Percentiles rank a stretch among this genome's conserved stretches.
Evolutionary conservation across 2,329 filamentous ascomycete species (phyloP).

Genomic region (Claviceps lovelessii): DNA sequence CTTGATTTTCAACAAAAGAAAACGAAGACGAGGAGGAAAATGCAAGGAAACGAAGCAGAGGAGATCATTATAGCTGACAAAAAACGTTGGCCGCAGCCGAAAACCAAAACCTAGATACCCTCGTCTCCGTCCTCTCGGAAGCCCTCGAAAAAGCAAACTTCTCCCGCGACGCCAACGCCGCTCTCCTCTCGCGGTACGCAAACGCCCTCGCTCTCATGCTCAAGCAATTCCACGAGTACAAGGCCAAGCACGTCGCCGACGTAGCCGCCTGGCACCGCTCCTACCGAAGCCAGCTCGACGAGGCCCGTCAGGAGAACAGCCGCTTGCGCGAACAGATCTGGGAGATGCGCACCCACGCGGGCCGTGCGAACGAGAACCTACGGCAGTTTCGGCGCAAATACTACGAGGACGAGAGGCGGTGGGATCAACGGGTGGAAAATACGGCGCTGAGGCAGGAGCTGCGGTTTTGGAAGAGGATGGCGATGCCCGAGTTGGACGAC

Average conservation of each 20-base stretch:
- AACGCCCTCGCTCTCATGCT: constrained; percentile 42
- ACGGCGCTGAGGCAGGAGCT: constrained; percentile 42
- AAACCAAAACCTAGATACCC: constrained; percentile 44
- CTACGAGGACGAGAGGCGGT: constrained; percentile 40
- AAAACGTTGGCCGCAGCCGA: constrained; percentile 28
- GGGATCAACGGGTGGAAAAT: constrained; percentile 39
- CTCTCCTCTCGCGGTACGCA: constrained; percentile 43
- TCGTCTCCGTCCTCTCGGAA: constrained; percentile 46
- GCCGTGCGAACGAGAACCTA: constrained; percentile 41
- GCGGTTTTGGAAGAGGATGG: constrained; percentile 53
- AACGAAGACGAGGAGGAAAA: neutral
- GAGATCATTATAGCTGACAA: neutral
- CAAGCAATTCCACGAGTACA: constrained; percentile 52
- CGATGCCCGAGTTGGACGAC: constrained; percentile 45
- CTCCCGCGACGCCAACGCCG: constrained; percentile 46
- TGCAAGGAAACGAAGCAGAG: neutral
- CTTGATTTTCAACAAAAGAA: too few species aligned
- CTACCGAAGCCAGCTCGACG: constrained; percentile 50
- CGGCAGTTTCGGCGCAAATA: constrained; percentile 42
- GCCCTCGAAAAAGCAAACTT: constrained; percentile 47
- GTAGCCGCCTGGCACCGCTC: constrained; percentile 51
- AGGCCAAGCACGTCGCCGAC: constrained; percentile 46
- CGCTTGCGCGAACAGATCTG: constrained; percentile 50
- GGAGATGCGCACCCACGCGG: constrained; percentile 49
- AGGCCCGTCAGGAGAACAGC: constrained; percentile 49